Evolutionary conservation across 495 filamentous ascomycete genomes (phyloP).

Genomic region (Talaromyces wortmannii): DNA sequence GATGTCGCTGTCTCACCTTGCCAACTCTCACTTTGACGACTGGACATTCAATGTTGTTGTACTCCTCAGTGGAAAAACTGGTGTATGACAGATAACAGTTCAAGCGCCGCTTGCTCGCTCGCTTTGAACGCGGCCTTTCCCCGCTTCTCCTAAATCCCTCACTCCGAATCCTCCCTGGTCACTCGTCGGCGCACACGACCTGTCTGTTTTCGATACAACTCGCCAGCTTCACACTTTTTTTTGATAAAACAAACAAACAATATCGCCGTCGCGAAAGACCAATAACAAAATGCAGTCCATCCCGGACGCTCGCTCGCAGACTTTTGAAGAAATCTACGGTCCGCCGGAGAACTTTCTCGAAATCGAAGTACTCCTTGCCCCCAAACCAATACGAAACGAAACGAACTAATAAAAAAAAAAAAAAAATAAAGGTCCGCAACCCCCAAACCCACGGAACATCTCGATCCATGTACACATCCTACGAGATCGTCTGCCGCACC

Average conservation of each 20-base stretch:
- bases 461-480: conserved; percentile 96
- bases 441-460: conserved; percentile 93
- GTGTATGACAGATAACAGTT: no score
- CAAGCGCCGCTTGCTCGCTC: no score
- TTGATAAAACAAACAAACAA: no score
- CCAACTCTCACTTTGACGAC: no score
- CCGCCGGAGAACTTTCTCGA: conserved; percentile 98
- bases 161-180: no score
- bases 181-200: background rate
- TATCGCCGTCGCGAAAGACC: no score
- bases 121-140: no score
- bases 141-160: no score
- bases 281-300: conserved; percentile 64
- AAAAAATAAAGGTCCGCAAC: conserved; percentile 66
- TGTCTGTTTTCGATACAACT: background rate
- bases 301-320: conserved; percentile 81
- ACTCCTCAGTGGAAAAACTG: no score
- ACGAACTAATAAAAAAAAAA: background rate
- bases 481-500: conserved; percentile 93
- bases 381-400: background rate
- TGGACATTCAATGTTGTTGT: no score
- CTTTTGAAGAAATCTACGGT: conserved; percentile 98
- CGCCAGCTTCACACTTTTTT: background rate
- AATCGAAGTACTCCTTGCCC: conserved; percentile 69
- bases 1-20: no score